phyloP scores from a whole-genome alignment of 2,329 filamentous ascomycete genomes.

The Helotiales sp. region DNA sequence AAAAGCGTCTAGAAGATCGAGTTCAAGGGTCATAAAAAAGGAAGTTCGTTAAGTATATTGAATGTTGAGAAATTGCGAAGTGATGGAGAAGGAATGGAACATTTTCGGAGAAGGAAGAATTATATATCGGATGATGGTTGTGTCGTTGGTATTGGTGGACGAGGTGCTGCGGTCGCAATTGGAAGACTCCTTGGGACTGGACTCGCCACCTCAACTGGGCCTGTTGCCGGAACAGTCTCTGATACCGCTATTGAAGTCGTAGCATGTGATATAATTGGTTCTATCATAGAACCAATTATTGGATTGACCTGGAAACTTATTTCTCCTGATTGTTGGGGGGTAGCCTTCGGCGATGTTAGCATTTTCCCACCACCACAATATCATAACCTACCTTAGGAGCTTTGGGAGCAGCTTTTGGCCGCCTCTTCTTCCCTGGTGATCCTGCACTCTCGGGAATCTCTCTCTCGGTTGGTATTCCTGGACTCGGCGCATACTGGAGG shows the following conservation, averaged over 20 bases:
- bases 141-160: not conserved
- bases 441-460: slow-evolving; percentile 22
- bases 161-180: not conserved
- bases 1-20: slow-evolving; percentile 26
- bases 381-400: slow-evolving; percentile 29
- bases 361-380: not conserved
- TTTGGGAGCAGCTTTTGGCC: slow-evolving; percentile 26
- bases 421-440: slow-evolving; percentile 34
- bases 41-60: slow-evolving; percentile 2
- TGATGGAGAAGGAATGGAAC: not conserved
- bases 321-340: slow-evolving; percentile 30
- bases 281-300: not conserved
- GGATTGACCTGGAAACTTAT: slow-evolving; percentile 26
- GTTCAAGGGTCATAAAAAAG: slow-evolving; percentile 25
- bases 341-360: not conserved
- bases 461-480: slow-evolving; percentile 22
- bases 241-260: not conserved
- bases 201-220: not conserved
- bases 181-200: not conserved
- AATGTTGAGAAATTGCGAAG: not conserved
- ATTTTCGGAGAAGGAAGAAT: not conserved
- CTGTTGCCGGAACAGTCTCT: not conserved
- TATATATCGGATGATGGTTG: slow-evolving; percentile 2
- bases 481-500: slow-evolving; percentile 10
- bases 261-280: not conserved